A percentile compares a stretch with the other conserved stretches of the same genome.
phyloP scores from a whole-genome alignment of 352 stramenopile species.

The Globisporangium uncinulatum region DNA sequence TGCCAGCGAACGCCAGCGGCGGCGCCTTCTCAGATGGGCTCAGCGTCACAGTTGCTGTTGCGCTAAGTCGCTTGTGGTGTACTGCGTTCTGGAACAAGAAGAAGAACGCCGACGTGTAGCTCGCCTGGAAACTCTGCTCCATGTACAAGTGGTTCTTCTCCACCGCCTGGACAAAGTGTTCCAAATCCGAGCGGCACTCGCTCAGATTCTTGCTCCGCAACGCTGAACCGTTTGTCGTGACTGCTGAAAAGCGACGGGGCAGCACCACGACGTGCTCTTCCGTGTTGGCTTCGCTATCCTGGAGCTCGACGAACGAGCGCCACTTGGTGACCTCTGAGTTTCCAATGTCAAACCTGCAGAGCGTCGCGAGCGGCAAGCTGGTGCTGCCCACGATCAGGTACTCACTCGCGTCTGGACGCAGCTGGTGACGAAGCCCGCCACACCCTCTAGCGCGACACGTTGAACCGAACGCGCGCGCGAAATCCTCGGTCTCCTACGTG shows the following conservation, averaged over 20 bases:
- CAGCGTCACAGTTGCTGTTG: not conserved
- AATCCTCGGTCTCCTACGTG: constrained; percentile 3
- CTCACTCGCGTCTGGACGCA: constrained; percentile 10
- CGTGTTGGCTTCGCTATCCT: not conserved
- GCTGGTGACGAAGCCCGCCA: not conserved
- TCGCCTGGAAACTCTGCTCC: constrained; percentile 25
- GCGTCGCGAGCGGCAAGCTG: constrained; percentile 1
- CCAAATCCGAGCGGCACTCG: constrained; percentile 1
- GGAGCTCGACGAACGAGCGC: constrained; percentile 4
- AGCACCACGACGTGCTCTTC: constrained; percentile 5
- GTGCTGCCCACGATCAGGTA: not conserved
- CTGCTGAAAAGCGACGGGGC: constrained; percentile 5
- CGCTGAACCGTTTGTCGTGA: not conserved
- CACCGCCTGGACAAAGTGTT: constrained; percentile 10
- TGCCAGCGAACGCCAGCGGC: constrained; percentile 6
- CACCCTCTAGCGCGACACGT: not conserved
- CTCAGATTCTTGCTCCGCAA: not conserved
- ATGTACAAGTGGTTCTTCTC: constrained; percentile 39
- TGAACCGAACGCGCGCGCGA: not conserved
- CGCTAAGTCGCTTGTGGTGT: not conserved
- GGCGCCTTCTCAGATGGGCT: too few relatives aligned
- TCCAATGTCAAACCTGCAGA: constrained; percentile 3
- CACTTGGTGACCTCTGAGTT: constrained; percentile 6
- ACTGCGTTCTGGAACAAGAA: constrained; percentile 32
- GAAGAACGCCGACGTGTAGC: constrained; percentile 28